Percentiles rank a stretch among this genome's conserved stretches.
phyloP scores from a whole-genome alignment of 805 yeast species.

The Sungouiozyma intestinalis region DNA sequence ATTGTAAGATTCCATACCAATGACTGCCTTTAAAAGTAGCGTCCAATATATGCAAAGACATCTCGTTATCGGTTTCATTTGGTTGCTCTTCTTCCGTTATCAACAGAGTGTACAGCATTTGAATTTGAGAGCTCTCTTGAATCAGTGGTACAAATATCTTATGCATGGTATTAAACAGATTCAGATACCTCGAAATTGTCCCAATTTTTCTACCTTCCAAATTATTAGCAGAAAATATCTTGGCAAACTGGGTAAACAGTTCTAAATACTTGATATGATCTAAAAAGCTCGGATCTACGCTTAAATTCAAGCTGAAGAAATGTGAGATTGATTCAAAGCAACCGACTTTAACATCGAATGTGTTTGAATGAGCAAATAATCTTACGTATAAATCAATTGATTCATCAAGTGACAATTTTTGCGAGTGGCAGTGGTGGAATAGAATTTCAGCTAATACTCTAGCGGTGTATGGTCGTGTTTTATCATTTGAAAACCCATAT shows the following conservation, averaged over 20 bases:
- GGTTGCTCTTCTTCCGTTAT: not conserved
- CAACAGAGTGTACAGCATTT: conserved; percentile 15
- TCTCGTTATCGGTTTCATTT: conserved; percentile 1
- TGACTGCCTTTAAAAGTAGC: conserved; percentile 5
- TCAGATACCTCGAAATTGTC: conserved; percentile 14
- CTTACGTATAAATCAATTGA: conserved; percentile 16
- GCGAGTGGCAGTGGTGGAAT: conserved; percentile 17
- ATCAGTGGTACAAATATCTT: conserved; percentile 14
- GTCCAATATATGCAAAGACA: not conserved
- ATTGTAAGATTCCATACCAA: conserved; percentile 17
- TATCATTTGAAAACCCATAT: conserved; percentile 23
- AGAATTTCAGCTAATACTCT: conserved; percentile 30
- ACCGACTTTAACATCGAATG: conserved; percentile 24
- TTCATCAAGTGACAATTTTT: conserved; percentile 13
- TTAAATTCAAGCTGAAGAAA: conserved; percentile 22
- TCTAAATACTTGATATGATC: conserved; percentile 18
- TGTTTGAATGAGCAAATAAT: conserved; percentile 9
- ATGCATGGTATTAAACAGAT: conserved; percentile 19
- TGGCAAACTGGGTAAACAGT: conserved; percentile 16
- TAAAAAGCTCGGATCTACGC: conserved; percentile 21
- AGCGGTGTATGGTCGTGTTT: conserved; percentile 23
- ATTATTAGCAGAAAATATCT: conserved; percentile 23
- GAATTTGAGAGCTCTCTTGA: conserved; percentile 28
- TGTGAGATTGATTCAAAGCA: conserved; percentile 31
- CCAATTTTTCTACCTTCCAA: conserved; percentile 11